phyloP scores from a whole-genome alignment of 495 filamentous ascomycete species.

The Penicillium simplicissimum region DNA sequence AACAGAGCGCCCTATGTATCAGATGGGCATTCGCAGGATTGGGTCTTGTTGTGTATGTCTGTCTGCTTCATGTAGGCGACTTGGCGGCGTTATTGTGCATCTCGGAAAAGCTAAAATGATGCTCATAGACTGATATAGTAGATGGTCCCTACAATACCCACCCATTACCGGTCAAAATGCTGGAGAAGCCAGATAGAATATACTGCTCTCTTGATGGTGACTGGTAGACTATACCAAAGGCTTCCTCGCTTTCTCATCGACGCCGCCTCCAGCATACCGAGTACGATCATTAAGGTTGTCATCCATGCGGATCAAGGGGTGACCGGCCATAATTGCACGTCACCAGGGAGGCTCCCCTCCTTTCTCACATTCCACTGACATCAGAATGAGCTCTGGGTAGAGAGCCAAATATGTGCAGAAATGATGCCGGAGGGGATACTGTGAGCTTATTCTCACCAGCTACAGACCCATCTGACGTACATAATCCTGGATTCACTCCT shows the following conservation, averaged over 20 bases:
- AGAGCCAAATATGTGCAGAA: neutral
- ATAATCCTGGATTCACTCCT: neutral
- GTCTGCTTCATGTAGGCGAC: neutral
- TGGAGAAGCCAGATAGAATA: neutral
- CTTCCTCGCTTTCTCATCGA: neutral
- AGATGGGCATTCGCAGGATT: slow-evolving; percentile 52
- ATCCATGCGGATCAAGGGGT: slow-evolving; percentile 8
- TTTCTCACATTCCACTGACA: slow-evolving; percentile 23
- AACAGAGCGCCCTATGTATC: slow-evolving; percentile 57
- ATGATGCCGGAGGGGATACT: neutral
- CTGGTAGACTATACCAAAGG: neutral
- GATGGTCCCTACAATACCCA: neutral
- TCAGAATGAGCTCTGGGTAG: neutral
- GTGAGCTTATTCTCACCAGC: neutral
- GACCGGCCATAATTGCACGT: slow-evolving; percentile 5
- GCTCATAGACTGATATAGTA: neutral
- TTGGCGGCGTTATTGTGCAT: neutral
- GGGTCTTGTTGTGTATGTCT: neutral
- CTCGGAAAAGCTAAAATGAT: neutral
- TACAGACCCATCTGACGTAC: neutral
- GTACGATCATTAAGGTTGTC: neutral
- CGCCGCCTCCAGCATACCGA: too few species aligned
- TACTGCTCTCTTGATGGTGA: neutral
- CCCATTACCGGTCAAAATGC: neutral
- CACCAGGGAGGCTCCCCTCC: slow-evolving; percentile 1